phyloP scores from a whole-genome alignment of 2,329 filamentous ascomycete genomes.

The Ceratocystis cacaofunesta region DNA sequence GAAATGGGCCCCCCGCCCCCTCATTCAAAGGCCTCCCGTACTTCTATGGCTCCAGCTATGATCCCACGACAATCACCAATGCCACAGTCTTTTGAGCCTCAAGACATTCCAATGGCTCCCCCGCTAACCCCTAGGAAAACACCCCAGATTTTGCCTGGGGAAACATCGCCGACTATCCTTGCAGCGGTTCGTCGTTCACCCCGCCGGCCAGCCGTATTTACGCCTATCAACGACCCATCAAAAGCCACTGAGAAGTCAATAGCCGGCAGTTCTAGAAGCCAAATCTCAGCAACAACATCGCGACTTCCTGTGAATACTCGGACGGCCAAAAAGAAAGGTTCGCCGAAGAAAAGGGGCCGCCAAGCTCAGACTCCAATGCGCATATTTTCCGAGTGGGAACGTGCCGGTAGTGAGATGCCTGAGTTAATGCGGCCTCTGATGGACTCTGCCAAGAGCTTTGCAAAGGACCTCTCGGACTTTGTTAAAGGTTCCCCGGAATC shows the following conservation, averaged over 20 bases:
- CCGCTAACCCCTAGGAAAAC: background rate
- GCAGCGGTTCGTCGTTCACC: background rate
- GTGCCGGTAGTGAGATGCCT: background rate
- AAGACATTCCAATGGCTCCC: background rate
- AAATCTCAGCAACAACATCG: background rate
- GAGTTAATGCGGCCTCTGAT: background rate
- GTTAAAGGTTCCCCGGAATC: background rate
- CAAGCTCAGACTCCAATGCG: background rate
- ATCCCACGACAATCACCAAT: no score
- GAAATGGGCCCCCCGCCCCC: no score
- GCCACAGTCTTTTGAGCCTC: no score
- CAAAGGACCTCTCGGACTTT: background rate
- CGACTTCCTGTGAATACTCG: background rate
- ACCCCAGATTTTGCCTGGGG: background rate
- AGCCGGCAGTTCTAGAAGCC: background rate
- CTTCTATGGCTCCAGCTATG: no score
- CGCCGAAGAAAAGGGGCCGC: background rate
- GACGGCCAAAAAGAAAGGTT: background rate
- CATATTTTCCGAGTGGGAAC: background rate
- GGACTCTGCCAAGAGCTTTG: background rate
- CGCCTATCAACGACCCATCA: background rate
- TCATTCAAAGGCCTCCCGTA: no score
- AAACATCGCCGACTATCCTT: background rate
- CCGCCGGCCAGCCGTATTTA: background rate
- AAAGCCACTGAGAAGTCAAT: background rate